Percentiles rank a stretch among this genome's conserved stretches.
These are phyloP conservation scores for Linderniella brevidens DNA, from an alignment of 257 asterid species.

Conservation along the genomic window DNA sequence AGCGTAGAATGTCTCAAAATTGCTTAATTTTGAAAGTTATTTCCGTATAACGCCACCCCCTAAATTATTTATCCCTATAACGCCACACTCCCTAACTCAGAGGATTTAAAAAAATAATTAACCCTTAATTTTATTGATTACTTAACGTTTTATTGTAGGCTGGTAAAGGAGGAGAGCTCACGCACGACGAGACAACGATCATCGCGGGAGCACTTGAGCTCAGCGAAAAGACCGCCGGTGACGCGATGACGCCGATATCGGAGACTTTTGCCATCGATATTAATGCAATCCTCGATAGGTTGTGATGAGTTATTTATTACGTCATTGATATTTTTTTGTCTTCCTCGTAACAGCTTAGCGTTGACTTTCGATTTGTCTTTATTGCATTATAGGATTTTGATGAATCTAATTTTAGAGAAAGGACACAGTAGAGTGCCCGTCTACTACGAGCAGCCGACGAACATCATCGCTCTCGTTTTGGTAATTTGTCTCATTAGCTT, in stretches of 20 bases:
- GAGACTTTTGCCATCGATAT: conserved; percentile 72
- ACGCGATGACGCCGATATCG: conserved; percentile 88
- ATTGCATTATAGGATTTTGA: conserved; percentile 38
- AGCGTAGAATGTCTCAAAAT: too few species aligned
- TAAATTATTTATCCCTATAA: too few species aligned
- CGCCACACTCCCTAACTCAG: too few species aligned
- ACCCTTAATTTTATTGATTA: too few species aligned
- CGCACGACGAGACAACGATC: conserved; percentile 85
- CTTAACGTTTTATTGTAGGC: conserved; percentile 18
- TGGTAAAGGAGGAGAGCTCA: conserved; percentile 94
- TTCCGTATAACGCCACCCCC: too few species aligned
- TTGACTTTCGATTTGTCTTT: conserved; percentile 1
- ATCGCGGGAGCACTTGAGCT: conserved; percentile 93
- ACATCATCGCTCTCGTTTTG: conserved; percentile 65
- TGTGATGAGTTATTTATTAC: neutral
- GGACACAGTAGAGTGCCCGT: conserved; percentile 77
- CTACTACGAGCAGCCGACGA: conserved; percentile 43
- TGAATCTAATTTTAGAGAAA: conserved; percentile 41
- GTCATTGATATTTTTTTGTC: too few species aligned
- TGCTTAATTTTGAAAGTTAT: too few species aligned
- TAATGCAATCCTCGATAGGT: conserved; percentile 81
- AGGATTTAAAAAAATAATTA: too few species aligned
- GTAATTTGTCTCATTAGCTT: conserved; percentile 13
- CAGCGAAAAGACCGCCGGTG: conserved; percentile 71
- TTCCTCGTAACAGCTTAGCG: neutral